Evolutionary conservation across 257 asterid species (phyloP), one percentile per base, ranked within the genome.

Genomic region (Jaltomata sinuosa): DNA sequence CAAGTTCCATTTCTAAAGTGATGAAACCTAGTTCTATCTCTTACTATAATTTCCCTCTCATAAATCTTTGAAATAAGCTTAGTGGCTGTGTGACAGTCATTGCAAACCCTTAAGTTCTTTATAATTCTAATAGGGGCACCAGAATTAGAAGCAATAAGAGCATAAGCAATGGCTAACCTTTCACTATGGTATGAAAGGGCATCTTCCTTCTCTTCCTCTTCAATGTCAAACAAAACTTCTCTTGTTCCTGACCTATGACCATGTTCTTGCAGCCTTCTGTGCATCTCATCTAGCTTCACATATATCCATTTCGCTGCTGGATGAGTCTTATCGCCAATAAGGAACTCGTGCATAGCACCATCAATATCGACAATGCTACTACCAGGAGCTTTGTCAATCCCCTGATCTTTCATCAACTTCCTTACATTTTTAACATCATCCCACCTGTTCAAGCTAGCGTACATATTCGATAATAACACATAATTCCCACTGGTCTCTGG

Each of bases 121-220:
- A 88, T 87, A 5, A 92, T 83, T 2, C 89, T 89, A 42, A 91
- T 87, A 21, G 87, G 83, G n/a, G 82, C 40, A 40, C 92, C 90
- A 2, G 85, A 83, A 71, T 84, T 19, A 3, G 90, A 86, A 29
- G 86, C 86, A 57, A 88, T 27, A 4, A 92, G 83, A 40, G 93
- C 94, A 57, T 88, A 92, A 21, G 93, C 90, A 64, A 92, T 86
- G n/a, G 92, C 95, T 8, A 92, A 86, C 89, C 89, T 92, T 77
- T 92, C 95, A n/a, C 93, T 92, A 18, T 92, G 95, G 83, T 90
- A 92, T 83, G 78, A 85, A 5, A 91, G 80, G 8, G 91, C 86
- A 40, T 89, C 86, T 69, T 90, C 93, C 87, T 90, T 89, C 83
- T 91, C 91, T 45, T 91, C 94, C 80, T 89, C 93, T 64, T 87